These are phyloP conservation scores for Dendrobium nobile DNA, from an alignment of 106 monocot species.

Conservation along the genomic window DNA sequence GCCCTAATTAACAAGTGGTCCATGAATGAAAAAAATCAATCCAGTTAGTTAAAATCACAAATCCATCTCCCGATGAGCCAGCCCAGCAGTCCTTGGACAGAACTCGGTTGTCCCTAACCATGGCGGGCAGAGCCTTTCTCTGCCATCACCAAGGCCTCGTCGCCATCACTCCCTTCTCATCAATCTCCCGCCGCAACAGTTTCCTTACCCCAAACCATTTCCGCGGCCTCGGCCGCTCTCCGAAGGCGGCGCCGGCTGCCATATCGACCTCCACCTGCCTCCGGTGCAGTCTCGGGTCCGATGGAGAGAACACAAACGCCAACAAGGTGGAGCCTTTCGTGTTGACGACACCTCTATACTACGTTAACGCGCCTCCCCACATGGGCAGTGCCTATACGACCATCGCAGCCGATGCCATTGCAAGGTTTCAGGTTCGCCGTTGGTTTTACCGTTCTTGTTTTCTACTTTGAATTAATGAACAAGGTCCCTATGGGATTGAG, in stretches of 20 bases:
- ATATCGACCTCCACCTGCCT: constrained; percentile 7
- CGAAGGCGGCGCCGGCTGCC: neutral
- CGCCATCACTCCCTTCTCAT: constrained; percentile 13
- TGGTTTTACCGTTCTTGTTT: neutral
- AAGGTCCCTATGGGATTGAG: neutral
- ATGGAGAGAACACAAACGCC: constrained; percentile 1
- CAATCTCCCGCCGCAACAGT: constrained; percentile 3
- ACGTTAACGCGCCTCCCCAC: constrained; percentile 96
- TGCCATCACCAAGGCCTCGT: constrained; percentile 9
- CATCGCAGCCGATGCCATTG: constrained; percentile 92
- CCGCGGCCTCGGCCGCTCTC: constrained; percentile 1
- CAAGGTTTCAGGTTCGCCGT: constrained; percentile 72
- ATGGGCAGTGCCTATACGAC: constrained; percentile 99
- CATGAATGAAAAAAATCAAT: no score
- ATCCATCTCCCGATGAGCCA: no score
- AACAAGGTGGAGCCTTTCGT: constrained; percentile 50
- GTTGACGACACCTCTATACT: constrained; percentile 90
- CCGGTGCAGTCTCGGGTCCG: constrained; percentile 4
- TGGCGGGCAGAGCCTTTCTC: constrained; percentile 30
- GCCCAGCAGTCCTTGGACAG: no score
- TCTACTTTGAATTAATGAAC: neutral
- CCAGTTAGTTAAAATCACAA: no score
- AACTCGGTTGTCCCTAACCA: neutral
- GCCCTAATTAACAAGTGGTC: no score
- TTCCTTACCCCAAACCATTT: neutral